Evolutionary conservation across 202 grass and related monocot genomes (phyloP).

Genomic region (Carex arenaria): DNA sequence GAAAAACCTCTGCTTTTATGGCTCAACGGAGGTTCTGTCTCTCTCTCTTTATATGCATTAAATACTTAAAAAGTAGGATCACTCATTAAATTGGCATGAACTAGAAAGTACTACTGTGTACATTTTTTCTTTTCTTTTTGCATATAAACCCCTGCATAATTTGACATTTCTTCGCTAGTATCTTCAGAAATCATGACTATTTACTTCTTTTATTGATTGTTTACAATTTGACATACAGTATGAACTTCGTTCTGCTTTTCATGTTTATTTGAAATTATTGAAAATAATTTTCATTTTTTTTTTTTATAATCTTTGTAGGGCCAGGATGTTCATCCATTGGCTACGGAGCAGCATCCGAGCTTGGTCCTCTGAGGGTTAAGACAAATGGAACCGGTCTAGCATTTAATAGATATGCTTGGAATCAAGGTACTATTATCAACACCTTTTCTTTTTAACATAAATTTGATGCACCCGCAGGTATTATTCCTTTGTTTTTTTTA

Average conservation of each 20-base stretch:
- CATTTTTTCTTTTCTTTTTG: not conserved
- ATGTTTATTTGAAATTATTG: not conserved
- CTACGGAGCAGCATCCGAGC: constrained; percentile 74
- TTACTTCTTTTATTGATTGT: too few species aligned
- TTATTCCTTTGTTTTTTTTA: too few species aligned
- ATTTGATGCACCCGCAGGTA: too few species aligned
- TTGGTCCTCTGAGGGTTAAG: constrained; percentile 70
- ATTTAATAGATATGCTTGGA: constrained; percentile 87
- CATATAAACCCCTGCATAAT: not conserved
- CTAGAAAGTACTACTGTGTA: not conserved
- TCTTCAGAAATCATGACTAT: not conserved
- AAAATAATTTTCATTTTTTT: not conserved
- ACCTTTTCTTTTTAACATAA: not conserved
- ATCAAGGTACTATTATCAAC: constrained; percentile 40
- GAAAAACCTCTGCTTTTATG: constrained; percentile 73
- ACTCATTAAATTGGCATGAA: not conserved
- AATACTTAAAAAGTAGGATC: not conserved
- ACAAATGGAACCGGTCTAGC: constrained; percentile 53
- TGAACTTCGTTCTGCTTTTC: not conserved
- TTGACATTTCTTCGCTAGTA: not conserved
- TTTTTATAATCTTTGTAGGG: constrained; percentile 26
- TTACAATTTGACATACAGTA: too few species aligned
- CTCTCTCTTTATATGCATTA: constrained; percentile 11
- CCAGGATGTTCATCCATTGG: constrained; percentile 89
- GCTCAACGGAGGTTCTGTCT: constrained; percentile 79